Evolutionary conservation across 202 grass and related monocot species (phyloP), one percentile per base, ranked within the genome.

Genomic region (Elaeis oleifera): DNA sequence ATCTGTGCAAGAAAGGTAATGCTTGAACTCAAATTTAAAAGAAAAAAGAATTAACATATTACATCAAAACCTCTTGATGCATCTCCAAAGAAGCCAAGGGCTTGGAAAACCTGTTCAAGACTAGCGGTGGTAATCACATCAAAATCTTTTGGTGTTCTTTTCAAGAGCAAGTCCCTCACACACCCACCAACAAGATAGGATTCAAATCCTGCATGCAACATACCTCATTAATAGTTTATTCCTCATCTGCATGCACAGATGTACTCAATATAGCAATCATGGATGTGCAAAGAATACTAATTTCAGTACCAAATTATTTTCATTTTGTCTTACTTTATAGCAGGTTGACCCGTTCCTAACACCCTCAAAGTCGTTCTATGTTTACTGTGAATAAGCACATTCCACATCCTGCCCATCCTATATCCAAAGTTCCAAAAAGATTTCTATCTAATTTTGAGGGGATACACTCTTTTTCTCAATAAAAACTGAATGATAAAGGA

Each of bases 111-210:
- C 91, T 96, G 76, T 67, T 51, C 9, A 23, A 90, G 86, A 76
- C 76, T 85, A 70, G 91, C 91, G 62, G 79, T 83, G 6, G 87
- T 96, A 54, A 90, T 88, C 22, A 96, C 61, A 67, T 96, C 91
- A 74, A 96, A 96, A 72, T 96, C 91, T 81, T 96, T 96, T 28
- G 91, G 91, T 32, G 62, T 68, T 67, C 81, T 77, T 49, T 90
- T 85, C 52, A 96, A 70, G 61, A 90, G 57, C 71, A 96, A 81
- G 74, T 96, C 84, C 75, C 91, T 90, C 60, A 96, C 87, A 44
- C 91, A 90, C 2, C 91, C 91, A 67, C 87, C 84, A 53, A 96
- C 91, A 76, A 96, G 84, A 83, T 85, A 96, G 64, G 91, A 81
- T 72, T 80, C 71, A 76, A 85, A 96, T 44, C 91, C 91, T 96